These are phyloP conservation scores for Pythium guiyangense DNA, from an alignment of 352 stramenopile genomes.

Conservation along the genomic window DNA sequence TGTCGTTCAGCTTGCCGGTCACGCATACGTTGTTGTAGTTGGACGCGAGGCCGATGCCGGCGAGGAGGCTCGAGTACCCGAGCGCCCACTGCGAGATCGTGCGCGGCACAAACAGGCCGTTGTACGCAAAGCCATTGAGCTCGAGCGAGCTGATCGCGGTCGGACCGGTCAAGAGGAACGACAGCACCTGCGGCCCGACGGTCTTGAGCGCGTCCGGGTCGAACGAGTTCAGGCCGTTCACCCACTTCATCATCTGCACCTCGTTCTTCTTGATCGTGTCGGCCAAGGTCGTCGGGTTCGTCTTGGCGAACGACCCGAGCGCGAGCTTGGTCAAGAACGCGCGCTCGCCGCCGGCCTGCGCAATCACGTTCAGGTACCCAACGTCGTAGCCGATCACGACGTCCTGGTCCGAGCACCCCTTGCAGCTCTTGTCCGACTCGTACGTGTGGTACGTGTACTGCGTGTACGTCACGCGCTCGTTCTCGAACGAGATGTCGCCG, in stretches of 20 bases:
- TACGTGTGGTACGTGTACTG: constrained; percentile 29
- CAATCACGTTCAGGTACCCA: constrained; percentile 27
- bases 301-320: constrained; percentile 6
- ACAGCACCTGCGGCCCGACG: constrained; percentile 7
- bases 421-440: constrained; percentile 13
- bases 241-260: constrained; percentile 18
- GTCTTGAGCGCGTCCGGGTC: constrained; percentile 11
- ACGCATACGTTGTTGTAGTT: constrained; percentile 16
- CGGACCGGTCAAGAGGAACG: constrained; percentile 5
- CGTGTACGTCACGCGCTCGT: constrained; percentile 19
- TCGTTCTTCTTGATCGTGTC: constrained; percentile 10
- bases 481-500: constrained; percentile 18
- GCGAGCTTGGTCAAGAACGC: constrained; percentile 16
- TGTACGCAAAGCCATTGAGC: constrained; percentile 18
- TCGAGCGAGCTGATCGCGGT: constrained; percentile 1
- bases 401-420: constrained; percentile 16
- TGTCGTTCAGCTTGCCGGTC: constrained; percentile 20
- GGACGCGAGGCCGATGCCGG: constrained; percentile 14
- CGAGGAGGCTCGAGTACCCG: constrained; percentile 23
- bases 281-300: neutral
- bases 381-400: constrained; percentile 18
- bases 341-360: constrained; percentile 19
- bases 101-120: constrained; percentile 17
- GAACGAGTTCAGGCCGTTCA: constrained; percentile 18
- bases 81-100: constrained; percentile 20